Evolutionary conservation across 208 protist genomes (phyloP).

Genomic region (Leptomonas seymouri): DNA sequence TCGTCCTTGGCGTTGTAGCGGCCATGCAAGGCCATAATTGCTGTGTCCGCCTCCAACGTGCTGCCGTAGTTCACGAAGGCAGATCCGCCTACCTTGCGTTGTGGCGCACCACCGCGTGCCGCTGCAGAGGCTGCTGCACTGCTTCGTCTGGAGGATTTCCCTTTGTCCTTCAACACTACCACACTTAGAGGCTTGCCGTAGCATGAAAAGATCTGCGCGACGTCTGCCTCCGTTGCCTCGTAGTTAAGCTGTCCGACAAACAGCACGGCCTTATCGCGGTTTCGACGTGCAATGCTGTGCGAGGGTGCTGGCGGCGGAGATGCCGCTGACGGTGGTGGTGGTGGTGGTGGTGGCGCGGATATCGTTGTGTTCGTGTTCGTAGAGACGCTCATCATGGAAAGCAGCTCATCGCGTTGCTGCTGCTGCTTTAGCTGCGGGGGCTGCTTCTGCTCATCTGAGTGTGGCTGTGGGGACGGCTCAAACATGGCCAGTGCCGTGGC

Average conservation of each 20-base stretch:
- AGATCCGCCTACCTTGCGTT: constrained; percentile 44
- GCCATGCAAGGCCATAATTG: constrained; percentile 64
- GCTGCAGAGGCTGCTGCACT: background rate
- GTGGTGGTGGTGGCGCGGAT: background rate
- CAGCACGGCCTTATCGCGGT: constrained; percentile 40
- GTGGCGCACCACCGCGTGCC: constrained; percentile 1
- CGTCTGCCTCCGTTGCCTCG: constrained; percentile 62
- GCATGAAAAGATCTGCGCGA: constrained; percentile 65
- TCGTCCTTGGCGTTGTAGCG: constrained; percentile 65
- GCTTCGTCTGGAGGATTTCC: constrained; percentile 1
- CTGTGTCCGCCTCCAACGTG: constrained; percentile 70
- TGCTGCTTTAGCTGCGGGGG: background rate
- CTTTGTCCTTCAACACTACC: constrained; percentile 61
- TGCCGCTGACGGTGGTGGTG: background rate
- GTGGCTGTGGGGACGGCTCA: background rate
- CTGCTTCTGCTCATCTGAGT: constrained; percentile 1
- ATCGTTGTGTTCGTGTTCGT: background rate
- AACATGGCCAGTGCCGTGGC: too few species aligned
- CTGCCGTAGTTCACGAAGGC: constrained; percentile 78
- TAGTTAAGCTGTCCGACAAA: constrained; percentile 81
- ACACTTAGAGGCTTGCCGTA: constrained; percentile 73
- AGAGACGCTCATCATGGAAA: background rate
- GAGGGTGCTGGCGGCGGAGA: constrained; percentile 12
- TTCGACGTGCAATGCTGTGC: constrained; percentile 34
- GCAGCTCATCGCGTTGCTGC: background rate